A percentile compares a stretch with the other conserved stretches of the same genome.
Conservation (phyloP, 139 green algal species). For the Chlamydomonas eustigma region DNA sequence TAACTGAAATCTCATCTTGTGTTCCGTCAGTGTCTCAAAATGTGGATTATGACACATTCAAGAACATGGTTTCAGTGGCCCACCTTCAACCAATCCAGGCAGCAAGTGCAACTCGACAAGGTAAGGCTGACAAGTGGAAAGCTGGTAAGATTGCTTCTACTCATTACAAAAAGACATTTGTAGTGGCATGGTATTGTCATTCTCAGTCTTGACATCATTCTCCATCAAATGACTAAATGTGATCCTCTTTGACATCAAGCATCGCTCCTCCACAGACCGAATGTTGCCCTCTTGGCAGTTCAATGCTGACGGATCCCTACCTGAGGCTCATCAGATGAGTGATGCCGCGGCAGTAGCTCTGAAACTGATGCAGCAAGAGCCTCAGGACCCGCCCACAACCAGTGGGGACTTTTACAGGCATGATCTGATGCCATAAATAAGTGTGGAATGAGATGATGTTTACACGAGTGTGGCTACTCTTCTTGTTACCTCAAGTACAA, state of each 20-base stretch:
- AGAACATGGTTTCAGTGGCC: constrained; percentile 63
- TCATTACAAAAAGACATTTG: too few relatives aligned
- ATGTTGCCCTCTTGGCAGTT: constrained; percentile 25
- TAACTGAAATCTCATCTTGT: too few relatives aligned
- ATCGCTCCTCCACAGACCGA: not conserved
- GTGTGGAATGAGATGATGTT: too few relatives aligned
- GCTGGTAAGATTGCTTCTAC: too few relatives aligned
- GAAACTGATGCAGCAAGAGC: not conserved
- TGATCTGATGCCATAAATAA: too few relatives aligned
- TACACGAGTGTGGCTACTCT: too few relatives aligned
- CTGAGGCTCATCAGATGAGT: not conserved
- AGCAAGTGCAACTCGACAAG: not conserved
- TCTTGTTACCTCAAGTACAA: too few relatives aligned
- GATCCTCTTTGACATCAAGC: too few relatives aligned
- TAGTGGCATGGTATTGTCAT: too few relatives aligned
- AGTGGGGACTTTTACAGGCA: constrained; percentile 29
- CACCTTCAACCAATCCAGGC: constrained; percentile 40
- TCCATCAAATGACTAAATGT: too few relatives aligned
- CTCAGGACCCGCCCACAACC: constrained; percentile 4
- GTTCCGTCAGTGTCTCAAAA: constrained; percentile 49
- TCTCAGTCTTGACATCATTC: too few relatives aligned
- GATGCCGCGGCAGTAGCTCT: not conserved
- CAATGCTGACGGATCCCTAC: constrained; percentile 12
- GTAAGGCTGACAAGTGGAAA: too few relatives aligned
- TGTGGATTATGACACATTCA: constrained; percentile 71